Percentiles rank a stretch among this genome's conserved stretches.
phyloP scores from a whole-genome alignment of 768 basidiomycete genomes.

The Lyophyllum atratum region DNA sequence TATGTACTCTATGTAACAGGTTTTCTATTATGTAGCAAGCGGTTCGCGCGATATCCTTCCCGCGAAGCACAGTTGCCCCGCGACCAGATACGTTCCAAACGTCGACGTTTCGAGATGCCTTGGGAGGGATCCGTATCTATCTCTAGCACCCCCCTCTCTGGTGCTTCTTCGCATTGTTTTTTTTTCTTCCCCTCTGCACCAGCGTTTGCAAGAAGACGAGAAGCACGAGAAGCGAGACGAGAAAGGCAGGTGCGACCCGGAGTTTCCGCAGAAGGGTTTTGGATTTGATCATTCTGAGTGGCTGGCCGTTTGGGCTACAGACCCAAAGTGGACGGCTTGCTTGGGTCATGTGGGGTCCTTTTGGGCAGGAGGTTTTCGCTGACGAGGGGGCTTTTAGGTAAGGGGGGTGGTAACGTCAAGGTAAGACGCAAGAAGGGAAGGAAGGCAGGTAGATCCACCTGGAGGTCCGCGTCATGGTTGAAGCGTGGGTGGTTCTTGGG shows the following conservation, averaged over 20 bases:
- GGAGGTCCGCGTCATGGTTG: constrained; percentile 5
- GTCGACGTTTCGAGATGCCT: not conserved
- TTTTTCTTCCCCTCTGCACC: not conserved
- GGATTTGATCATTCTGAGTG: constrained; percentile 20
- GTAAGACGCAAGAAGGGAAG: not conserved
- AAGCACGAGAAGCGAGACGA: not conserved
- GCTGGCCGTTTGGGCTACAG: not conserved
- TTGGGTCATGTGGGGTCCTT: constrained; percentile 13
- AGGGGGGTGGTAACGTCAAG: not conserved
- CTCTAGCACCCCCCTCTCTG: not conserved
- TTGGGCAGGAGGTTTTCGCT: not conserved
- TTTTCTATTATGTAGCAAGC: not conserved
- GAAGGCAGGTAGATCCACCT: constrained; percentile 4
- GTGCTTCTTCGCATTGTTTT: not conserved
- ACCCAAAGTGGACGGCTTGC: not conserved
- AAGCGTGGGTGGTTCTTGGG: not conserved
- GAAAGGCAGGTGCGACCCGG: constrained; percentile 10
- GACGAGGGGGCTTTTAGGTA: constrained; percentile 10
- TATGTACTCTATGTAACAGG: not conserved
- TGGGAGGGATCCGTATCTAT: not conserved
- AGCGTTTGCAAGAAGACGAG: not conserved
- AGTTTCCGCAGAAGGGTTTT: constrained; percentile 4
- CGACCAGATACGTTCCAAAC: not conserved
- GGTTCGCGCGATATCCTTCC: not conserved
- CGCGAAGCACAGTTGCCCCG: constrained; percentile 3